These are phyloP conservation scores for Lodderomyces elongisporus DNA, from an alignment of 1,139 yeast species.

Conservation along the genomic window DNA sequence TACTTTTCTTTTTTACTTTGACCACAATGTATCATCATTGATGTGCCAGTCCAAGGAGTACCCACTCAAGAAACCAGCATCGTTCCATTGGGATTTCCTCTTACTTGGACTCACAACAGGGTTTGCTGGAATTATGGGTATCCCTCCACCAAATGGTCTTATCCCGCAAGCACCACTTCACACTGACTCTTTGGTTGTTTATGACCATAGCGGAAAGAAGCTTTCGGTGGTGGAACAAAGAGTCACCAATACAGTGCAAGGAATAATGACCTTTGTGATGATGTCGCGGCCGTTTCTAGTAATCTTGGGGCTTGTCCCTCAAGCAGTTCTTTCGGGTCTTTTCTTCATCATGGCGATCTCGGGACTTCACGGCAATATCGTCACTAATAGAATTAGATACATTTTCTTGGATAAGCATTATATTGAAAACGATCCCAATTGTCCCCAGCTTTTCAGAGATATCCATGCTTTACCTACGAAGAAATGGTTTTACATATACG, in stretches of 20 bases:
- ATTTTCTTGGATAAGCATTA: slow-evolving; percentile 57
- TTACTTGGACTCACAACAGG: slow-evolving; percentile 85
- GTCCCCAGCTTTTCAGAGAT: slow-evolving; percentile 34
- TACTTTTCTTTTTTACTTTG: slow-evolving; percentile 83
- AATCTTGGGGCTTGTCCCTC: slow-evolving; percentile 84
- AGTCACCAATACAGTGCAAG: slow-evolving; percentile 78
- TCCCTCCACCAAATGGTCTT: slow-evolving; percentile 94
- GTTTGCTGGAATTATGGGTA: slow-evolving; percentile 76
- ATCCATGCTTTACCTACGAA: slow-evolving; percentile 30
- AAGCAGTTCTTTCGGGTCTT: slow-evolving; percentile 85
- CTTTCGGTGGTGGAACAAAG: slow-evolving; percentile 82
- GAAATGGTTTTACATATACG: slow-evolving; percentile 53
- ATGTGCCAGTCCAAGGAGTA: slow-evolving; percentile 84
- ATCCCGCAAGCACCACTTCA: slow-evolving; percentile 97
- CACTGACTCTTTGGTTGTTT: slow-evolving; percentile 69
- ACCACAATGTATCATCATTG: slow-evolving; percentile 88
- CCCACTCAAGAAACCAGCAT: slow-evolving; percentile 78
- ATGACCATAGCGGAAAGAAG: slow-evolving; percentile 40
- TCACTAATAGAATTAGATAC: slow-evolving; percentile 59
- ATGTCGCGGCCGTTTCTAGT: slow-evolving; percentile 85
- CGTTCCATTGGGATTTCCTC: slow-evolving; percentile 91
- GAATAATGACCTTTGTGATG: slow-evolving; percentile 74
- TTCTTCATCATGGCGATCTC: slow-evolving; percentile 90
- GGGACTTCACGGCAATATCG: slow-evolving; percentile 65
- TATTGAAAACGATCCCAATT: slow-evolving; percentile 28